Conservation (phyloP, 1,284 basidiomycete genomes). For the Ceratobasidium papillatum region DNA sequence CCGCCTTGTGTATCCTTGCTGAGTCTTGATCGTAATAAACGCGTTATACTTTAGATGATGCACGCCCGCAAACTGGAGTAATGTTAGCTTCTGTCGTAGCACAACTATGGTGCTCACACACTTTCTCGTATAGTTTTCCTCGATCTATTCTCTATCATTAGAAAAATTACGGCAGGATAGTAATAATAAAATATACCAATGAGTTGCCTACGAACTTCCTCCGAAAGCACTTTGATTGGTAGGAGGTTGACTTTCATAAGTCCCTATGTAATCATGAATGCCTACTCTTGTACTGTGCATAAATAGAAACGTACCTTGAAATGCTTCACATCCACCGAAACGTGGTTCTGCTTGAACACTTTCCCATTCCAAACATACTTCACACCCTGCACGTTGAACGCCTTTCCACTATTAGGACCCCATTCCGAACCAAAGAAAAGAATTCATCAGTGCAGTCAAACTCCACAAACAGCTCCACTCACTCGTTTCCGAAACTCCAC, state of each 20-base stretch:
- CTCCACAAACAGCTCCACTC: not conserved
- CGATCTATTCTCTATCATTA: not conserved
- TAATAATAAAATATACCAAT: not conserved
- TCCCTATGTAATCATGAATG: constrained; percentile 7
- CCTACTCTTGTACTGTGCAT: not conserved
- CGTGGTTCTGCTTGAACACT: constrained; percentile 26
- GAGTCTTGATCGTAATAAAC: constrained; percentile 12
- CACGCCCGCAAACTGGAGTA: constrained; percentile 17
- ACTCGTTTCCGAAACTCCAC: constrained; percentile 27
- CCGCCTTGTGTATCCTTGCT: not conserved
- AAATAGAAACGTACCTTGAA: constrained; percentile 25
- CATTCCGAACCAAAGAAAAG: not conserved
- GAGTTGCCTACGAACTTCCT: not conserved
- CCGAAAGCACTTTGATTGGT: constrained; percentile 32
- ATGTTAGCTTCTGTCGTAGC: not conserved
- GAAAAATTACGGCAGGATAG: too few species aligned
- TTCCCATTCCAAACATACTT: constrained; percentile 29
- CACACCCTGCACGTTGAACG: constrained; percentile 21
- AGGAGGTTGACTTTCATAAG: constrained; percentile 23
- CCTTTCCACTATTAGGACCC: constrained; percentile 3
- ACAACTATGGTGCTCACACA: not conserved
- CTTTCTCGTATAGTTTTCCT: constrained; percentile 33
- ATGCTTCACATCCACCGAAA: not conserved
- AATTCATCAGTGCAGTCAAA: not conserved
- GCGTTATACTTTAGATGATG: constrained; percentile 21